Evolutionary conservation across 306 rosid species (phyloP), one percentile per base, ranked within the genome.

Genomic region (Elaeagnus macrophylla): DNA sequence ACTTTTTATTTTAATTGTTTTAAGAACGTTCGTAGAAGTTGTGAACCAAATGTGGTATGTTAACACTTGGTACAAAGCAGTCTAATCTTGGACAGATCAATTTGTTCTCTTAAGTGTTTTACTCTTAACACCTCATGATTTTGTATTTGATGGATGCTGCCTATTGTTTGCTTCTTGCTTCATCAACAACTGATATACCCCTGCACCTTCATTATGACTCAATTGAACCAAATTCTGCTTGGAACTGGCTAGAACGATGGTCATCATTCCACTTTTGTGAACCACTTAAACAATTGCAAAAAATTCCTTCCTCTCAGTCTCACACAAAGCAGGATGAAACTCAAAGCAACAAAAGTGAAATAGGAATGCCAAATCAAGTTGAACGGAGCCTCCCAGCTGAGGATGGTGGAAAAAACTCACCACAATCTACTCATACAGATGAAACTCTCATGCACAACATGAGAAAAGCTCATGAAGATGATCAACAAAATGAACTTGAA

Each of bases 181-280:
- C 78, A 40, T 75, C 75, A 32, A 53, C 50, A n/a, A n/a, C n/a
- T 60, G 58, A 59, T 10, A 49, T 59, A 69, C 74, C 84, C 43
- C 49, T 73, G 46, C 67, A 64, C 32, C 69, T 72, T 65, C 61
- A 47, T 38, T 38, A 51, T 62, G 72, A 65, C 64, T 66, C 62
- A 53, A 67, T 10, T 16, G 77, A 75, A 39, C 65, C 81, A 51
- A 72, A 57, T 67, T 32, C 67, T 41, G 61, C 62, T 58, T 49
- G 62, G 72, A 62, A 54, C 15, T 82, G 84, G 84, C 77, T 82
- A 55, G 78, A 72, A 50, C 69, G 66, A 13, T 82, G 88, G 88
- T 69, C 88, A 11, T 53, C 18, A 56, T 72, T 74, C 39, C 68
- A 54, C 62, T 78, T 75, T 64, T 78, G 82, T 80, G 79, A 52